Evolutionary conservation across 2,329 filamentous ascomycete genomes (phyloP), one percentile per base, ranked within the genome.

Genomic region (Camillea tinctor): DNA sequence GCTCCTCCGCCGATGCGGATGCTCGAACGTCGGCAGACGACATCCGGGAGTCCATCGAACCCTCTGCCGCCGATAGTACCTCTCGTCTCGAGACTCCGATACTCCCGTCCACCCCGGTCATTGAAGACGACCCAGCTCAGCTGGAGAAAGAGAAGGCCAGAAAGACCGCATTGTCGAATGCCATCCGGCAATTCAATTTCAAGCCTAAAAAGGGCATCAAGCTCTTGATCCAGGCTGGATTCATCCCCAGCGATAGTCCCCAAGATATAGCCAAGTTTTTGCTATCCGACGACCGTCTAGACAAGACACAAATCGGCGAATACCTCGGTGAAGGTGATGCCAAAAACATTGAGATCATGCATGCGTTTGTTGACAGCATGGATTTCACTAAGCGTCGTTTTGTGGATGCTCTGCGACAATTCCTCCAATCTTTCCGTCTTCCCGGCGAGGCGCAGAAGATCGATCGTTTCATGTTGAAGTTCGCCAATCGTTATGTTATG

Each of bases 391-490:
- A 93, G 74, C 92, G 89, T 58, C 88, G 93, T 2, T 99, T 99
- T 69, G 94, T 97, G 6, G 94, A 97, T 75, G 90, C 95, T 15
- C 79, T 99, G 23, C 88, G 95, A 44, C 88, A 92, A 60, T 99
- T 99, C 70, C 80, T 99, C 13, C 95, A 99, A 74, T 91, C 92
- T 24, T 99, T 99, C 80, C 90, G 95, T 64, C 80, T 99, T 15
- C 95, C 95, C 0, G 95, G 95, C 62, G 95, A 99, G 76, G 93
- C 93, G 0, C 95, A 99, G 73, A 99, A 99, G 80, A 99, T 99
- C 67, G 95, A 99, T 86, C 91, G 95, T 53, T 96, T 98, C 77
- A 98, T 99, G 95, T 80, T 99, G 66, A 99, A 99, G 75, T 99
- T 98, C 77, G 95, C 95, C 9, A 94, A 98, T 75, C 88, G 94